Conservation (phyloP, 108 stramenopile species). For the Nitzschia inconspicua region DNA sequence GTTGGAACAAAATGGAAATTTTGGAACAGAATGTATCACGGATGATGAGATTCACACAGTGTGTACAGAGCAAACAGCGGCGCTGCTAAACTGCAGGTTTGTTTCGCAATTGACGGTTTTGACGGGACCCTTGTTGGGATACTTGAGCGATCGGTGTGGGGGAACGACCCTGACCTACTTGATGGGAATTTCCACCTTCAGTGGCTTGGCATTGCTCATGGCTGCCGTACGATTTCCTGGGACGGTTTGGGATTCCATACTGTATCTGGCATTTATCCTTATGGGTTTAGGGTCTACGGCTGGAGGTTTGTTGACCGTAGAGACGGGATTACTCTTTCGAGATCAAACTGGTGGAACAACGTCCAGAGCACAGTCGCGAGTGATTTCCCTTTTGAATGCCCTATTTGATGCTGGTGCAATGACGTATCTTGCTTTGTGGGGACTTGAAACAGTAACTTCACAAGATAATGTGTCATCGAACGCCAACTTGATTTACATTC, state of each 20-base stretch:
- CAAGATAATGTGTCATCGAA: too few species aligned
- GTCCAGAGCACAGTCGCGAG: slow-evolving; percentile 9
- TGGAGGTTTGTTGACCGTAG: slow-evolving; percentile 11
- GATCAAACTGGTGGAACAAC: too few species aligned
- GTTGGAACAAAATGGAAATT: slow-evolving; percentile 7
- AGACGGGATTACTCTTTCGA: slow-evolving; percentile 25
- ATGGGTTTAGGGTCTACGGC: background rate
- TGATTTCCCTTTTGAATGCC: slow-evolving; percentile 40
- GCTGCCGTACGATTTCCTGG: background rate
- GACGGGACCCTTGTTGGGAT: slow-evolving; percentile 21
- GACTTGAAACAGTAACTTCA: slow-evolving; percentile 1
- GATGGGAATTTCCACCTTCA: background rate
- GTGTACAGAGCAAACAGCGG: slow-evolving; percentile 34
- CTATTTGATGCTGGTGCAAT: slow-evolving; percentile 44
- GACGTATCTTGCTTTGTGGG: slow-evolving; percentile 39
- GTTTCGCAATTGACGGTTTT: slow-evolving; percentile 12
- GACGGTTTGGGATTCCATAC: background rate
- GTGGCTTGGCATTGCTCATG: background rate
- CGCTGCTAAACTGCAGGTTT: slow-evolving; percentile 26
- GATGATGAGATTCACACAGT: too few species aligned
- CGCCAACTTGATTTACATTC: background rate
- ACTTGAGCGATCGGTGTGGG: slow-evolving; percentile 24
- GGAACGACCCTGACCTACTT: background rate
- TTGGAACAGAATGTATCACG: too few species aligned
- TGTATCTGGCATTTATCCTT: slow-evolving; percentile 6